Percentiles rank a stretch among this genome's conserved stretches.
phyloP scores from a whole-genome alignment of 768 basidiomycete species.

The Hebeloma cylindrosporum region DNA sequence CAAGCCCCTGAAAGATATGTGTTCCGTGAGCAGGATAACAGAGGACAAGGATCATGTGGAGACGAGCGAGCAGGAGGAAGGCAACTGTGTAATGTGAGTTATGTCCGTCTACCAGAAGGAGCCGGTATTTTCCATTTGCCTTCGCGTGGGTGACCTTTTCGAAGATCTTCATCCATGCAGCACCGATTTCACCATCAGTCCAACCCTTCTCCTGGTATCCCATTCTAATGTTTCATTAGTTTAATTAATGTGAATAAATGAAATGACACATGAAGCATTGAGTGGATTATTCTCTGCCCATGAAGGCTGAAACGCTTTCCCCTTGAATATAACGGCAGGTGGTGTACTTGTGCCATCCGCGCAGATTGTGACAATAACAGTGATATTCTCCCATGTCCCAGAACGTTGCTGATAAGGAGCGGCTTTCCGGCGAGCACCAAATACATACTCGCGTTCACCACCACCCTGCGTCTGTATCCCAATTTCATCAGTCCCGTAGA shows the following conservation, averaged over 20 bases:
- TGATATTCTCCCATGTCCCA: slow-evolving; percentile 34
- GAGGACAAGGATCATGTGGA: slow-evolving; percentile 39
- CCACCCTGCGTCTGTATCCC: slow-evolving; percentile 27
- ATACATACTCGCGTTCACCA: slow-evolving; percentile 25
- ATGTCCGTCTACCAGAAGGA: slow-evolving; percentile 49
- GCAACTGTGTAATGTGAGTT: slow-evolving; percentile 39
- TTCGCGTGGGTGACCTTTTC: slow-evolving; percentile 38
- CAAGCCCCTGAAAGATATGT: slow-evolving; percentile 45
- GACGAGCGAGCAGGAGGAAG: slow-evolving; percentile 38
- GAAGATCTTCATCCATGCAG: slow-evolving; percentile 40
- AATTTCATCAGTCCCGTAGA: slow-evolving; percentile 36
- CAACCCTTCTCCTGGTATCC: slow-evolving; percentile 37
- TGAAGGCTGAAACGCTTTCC: slow-evolving; percentile 30
- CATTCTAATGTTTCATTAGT: slow-evolving; percentile 25
- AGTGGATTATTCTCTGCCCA: slow-evolving; percentile 43
- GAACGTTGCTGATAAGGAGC: slow-evolving; percentile 31
- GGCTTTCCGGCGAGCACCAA: slow-evolving; percentile 22
- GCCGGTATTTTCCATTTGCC: slow-evolving; percentile 22
- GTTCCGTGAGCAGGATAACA: slow-evolving; percentile 47
- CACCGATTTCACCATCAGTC: slow-evolving; percentile 37
- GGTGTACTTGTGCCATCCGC: slow-evolving; percentile 36
- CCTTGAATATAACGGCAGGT: slow-evolving; percentile 43
- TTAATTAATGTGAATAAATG: slow-evolving; percentile 7
- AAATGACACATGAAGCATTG: slow-evolving; percentile 36
- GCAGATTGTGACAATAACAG: slow-evolving; percentile 36